Base-by-base conservation (phyloP, 1,284 basidiomycete genomes). In the Melampsora larici-populina region DNA sequence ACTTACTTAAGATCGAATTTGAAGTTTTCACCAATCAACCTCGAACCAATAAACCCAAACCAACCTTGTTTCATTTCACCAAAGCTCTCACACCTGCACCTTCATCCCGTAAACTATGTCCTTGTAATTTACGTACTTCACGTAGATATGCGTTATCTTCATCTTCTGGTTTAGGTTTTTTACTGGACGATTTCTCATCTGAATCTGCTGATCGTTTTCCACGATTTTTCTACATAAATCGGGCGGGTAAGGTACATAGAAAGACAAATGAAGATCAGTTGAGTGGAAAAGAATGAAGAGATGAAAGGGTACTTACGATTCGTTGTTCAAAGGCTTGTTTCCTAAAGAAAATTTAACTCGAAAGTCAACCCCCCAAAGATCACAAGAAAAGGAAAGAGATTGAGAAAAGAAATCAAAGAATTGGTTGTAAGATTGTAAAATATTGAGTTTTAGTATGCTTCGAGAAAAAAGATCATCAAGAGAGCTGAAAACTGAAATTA, bases 1-100 rank as follows among this genome's bases (percentile, higher is more conserved):
- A 40, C 36, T 40, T 40, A 40, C 3, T 40, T 6, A 40, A 40
- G 11, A 40, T 40, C 36, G 3, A 40, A 40, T 40, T 11, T 11
- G n/a, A 40, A 40, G 36, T 11, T 40, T 11, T 40, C 11, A 40
- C 36, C 0, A 40, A 9, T 40, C 36, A 40, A 40, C 36, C 36
- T 9, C 13, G 15, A 15, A 43, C 43, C 0, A 13, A 43, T 15
- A 15, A 43, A 13, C 43, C 2, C 11, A 43, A n/a, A n/a, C n/a
- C n/a, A n/a, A n/a, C n/a, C n/a, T n/a, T n/a, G n/a, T n/a, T 71
- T 64, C 67, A 75, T 75, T 75, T 75, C 24, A 75, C 72, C 24
- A 75, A 60, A 9, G 72, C 72, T 18, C 72, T 63, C 6, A 75
- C 72, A 49, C 72, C 72, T 18, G 72, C 72, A 26, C 72, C 72